phyloP scores from a whole-genome alignment of 1,284 basidiomycete species.

The Peniophora sp. region DNA sequence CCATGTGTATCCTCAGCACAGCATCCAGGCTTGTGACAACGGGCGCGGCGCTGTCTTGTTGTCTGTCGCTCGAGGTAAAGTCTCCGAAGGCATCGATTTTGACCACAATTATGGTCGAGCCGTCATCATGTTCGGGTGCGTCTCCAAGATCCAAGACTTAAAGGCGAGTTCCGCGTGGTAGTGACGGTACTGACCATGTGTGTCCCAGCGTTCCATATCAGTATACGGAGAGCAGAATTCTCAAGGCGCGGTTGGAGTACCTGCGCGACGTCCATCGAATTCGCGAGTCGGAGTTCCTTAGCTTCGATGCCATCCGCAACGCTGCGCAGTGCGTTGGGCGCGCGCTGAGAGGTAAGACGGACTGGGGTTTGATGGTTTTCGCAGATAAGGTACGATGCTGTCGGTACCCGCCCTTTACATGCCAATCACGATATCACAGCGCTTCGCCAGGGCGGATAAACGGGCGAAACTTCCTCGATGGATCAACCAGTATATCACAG shows the following conservation, averaged over 20 bases:
- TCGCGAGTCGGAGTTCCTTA: conserved; percentile 96
- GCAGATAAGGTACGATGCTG: conserved; percentile 81
- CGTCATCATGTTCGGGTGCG: conserved; percentile 98
- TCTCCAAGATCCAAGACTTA: background rate
- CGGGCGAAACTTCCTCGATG: conserved; percentile 94
- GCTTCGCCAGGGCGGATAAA: conserved; percentile 96
- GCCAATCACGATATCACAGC: conserved; percentile 38
- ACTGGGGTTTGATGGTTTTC: conserved; percentile 99
- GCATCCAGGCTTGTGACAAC: conserved; percentile 88
- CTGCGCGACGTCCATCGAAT: conserved; percentile 98
- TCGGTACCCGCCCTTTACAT: conserved; percentile 1
- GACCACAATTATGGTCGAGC: conserved; percentile 99
- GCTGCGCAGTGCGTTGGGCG: conserved; percentile 99
- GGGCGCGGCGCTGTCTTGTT: conserved; percentile 94
- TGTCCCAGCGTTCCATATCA: conserved; percentile 84
- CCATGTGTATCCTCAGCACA: background rate
- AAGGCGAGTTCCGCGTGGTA: background rate
- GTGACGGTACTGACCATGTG: background rate
- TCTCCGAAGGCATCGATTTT: conserved; percentile 99
- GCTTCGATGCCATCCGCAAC: conserved; percentile 99
- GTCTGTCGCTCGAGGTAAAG: conserved; percentile 97
- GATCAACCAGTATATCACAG: conserved; percentile 99
- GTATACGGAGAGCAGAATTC: conserved; percentile 96
- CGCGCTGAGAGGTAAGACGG: conserved; percentile 95
- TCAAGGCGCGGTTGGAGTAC: conserved; percentile 97